phyloP scores from a whole-genome alignment of 345 rosid species.

The Brassica juncea region DNA sequence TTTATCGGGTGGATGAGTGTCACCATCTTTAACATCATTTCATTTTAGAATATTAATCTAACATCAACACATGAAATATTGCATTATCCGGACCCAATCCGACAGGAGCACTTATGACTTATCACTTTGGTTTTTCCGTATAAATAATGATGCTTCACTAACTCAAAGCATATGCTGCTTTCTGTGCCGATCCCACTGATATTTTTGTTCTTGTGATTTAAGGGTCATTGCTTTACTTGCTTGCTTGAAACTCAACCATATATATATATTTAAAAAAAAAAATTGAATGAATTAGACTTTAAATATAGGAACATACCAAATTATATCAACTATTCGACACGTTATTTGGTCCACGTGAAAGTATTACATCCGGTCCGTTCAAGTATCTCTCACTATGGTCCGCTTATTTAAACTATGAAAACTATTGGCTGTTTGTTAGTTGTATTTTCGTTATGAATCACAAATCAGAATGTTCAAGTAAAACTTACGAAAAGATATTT shows the following conservation, averaged over 20 bases:
- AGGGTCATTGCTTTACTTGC: conserved; percentile 28
- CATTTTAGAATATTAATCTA: too few species aligned
- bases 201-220: conserved; percentile 23
- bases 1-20: too few species aligned
- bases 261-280: too few species aligned
- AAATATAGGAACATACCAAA: too few species aligned
- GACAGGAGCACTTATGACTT: not conserved
- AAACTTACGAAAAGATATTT: not conserved
- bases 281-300: too few species aligned
- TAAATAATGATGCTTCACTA: conserved; percentile 22
- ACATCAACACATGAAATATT: too few species aligned
- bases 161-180: conserved; percentile 7
- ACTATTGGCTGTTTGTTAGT: not conserved
- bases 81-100: too few species aligned
- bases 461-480: not conserved
- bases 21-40: too few species aligned
- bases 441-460: not conserved
- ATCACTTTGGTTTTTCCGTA: not conserved
- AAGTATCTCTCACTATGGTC: not conserved
- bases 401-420: not conserved
- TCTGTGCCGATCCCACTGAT: conserved; percentile 5
- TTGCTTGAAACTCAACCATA: conserved; percentile 18
- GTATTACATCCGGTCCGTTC: not conserved
- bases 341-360: conserved; percentile 12
- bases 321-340: not conserved